phyloP scores from a whole-genome alignment of 2,329 filamentous ascomycete genomes.

The Cladosporium oxysporum region DNA sequence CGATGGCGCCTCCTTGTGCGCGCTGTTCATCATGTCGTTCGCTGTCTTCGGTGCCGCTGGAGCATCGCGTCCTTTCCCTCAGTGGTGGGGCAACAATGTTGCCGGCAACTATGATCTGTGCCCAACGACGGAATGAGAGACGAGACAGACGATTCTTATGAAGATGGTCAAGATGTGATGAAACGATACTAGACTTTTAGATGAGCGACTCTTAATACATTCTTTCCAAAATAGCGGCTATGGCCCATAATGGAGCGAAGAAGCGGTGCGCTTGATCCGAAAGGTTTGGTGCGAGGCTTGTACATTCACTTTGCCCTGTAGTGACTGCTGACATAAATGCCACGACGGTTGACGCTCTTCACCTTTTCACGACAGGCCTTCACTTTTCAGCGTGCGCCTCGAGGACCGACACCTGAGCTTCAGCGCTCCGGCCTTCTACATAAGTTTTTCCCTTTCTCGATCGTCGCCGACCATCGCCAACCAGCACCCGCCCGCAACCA shows the following conservation, averaged over 20 bases:
- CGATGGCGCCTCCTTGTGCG: constrained; percentile 53
- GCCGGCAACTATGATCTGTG: constrained; percentile 54
- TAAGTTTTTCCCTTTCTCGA: no score
- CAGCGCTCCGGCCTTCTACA: no score
- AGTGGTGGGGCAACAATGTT: constrained; percentile 58
- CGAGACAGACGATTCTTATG: background rate
- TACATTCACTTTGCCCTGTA: no score
- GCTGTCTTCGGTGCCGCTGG: constrained; percentile 52
- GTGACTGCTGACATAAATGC: no score
- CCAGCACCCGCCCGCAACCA: no score
- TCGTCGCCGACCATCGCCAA: no score
- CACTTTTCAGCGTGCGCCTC: no score
- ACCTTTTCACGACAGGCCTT: no score
- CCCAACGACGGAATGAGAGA: constrained; percentile 33
- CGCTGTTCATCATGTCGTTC: constrained; percentile 57
- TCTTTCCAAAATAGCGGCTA: background rate
- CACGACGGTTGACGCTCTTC: no score
- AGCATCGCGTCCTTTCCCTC: constrained; percentile 47
- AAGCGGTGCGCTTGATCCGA: background rate
- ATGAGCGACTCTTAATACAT: background rate
- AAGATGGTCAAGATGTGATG: background rate
- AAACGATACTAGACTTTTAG: background rate
- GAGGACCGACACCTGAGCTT: no score
- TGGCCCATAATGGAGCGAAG: background rate
- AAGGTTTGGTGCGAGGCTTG: background rate